Percentiles rank a stretch among this genome's conserved stretches.
Conservation (phyloP, 352 stramenopile species). For the Thraustotheca clavata region DNA sequence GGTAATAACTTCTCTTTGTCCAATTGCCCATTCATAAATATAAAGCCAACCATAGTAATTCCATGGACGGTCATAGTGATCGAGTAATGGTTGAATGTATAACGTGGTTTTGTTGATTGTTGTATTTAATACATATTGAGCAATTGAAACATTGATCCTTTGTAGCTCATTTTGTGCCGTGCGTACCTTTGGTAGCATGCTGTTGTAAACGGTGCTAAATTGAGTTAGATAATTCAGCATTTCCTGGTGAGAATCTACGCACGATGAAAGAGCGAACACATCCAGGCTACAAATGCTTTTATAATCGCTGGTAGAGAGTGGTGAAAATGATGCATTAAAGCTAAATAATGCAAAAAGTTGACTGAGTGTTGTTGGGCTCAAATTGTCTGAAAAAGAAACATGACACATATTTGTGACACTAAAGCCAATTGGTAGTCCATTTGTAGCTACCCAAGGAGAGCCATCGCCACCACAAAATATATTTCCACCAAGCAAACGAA, state of each 20-base stretch:
- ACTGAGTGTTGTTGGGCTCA: not conserved
- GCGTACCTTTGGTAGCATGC: not conserved
- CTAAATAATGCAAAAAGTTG: conserved; percentile 4
- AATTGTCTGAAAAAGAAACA: not conserved
- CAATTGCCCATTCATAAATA: not conserved
- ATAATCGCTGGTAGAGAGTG: too few species aligned
- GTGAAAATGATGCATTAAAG: not conserved
- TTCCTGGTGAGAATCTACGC: too few species aligned
- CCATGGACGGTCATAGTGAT: not conserved
- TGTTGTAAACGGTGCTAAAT: not conserved
- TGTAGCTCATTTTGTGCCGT: not conserved
- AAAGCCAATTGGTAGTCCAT: not conserved
- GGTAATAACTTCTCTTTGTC: not conserved
- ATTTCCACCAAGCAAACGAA: not conserved
- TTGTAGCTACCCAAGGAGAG: not conserved
- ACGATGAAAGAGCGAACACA: not conserved
- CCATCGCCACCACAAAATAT: conserved; percentile 6
- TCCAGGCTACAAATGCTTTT: not conserved
- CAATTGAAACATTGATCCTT: not conserved
- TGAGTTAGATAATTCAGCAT: too few species aligned
- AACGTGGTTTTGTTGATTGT: not conserved
- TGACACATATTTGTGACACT: not conserved
- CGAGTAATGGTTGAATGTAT: not conserved
- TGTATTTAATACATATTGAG: not conserved
- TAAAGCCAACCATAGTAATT: not conserved